Percentiles rank a stretch among this genome's conserved stretches.
phyloP scores from a whole-genome alignment of 83 land plant genomes.

The Larix sibirica region DNA sequence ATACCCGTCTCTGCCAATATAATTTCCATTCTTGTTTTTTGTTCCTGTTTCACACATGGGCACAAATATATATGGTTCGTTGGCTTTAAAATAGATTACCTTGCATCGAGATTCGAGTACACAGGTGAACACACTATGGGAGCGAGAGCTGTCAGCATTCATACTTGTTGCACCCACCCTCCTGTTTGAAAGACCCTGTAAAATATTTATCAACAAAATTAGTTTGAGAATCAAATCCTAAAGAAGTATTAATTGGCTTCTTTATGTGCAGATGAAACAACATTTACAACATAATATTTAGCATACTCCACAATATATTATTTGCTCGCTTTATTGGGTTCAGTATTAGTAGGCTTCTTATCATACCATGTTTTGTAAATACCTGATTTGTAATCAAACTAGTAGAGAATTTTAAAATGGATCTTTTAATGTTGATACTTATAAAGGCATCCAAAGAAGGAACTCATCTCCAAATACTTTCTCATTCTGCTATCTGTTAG shows the following conservation, averaged over 20 bases:
- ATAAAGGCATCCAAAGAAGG: too few relatives aligned
- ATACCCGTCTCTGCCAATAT: not conserved
- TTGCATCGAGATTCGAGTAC: constrained; percentile 89
- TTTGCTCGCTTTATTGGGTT: not conserved
- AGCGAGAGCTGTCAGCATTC: constrained; percentile 86
- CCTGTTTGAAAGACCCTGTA: constrained; percentile 82
- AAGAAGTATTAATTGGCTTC: not conserved
- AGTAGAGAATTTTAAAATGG: not conserved
- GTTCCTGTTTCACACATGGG: not conserved
- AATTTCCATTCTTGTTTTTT: not conserved
- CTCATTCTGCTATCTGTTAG: too few relatives aligned
- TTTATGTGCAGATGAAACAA: not conserved
- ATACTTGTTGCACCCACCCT: constrained; percentile 85
- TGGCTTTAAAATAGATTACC: constrained; percentile 26
- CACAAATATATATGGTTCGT: not conserved
- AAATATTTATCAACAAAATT: constrained; percentile 19
- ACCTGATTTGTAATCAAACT: not conserved
- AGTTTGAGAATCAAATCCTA: not conserved
- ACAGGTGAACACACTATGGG: constrained; percentile 89
- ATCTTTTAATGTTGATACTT: too few relatives aligned
- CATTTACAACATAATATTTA: not conserved
- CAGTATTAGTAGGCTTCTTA: not conserved
- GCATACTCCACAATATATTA: not conserved
- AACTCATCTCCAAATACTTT: too few relatives aligned
- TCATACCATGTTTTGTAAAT: not conserved